phyloP scores from a whole-genome alignment of 495 filamentous ascomycete genomes.

The Xylaria castorea region DNA sequence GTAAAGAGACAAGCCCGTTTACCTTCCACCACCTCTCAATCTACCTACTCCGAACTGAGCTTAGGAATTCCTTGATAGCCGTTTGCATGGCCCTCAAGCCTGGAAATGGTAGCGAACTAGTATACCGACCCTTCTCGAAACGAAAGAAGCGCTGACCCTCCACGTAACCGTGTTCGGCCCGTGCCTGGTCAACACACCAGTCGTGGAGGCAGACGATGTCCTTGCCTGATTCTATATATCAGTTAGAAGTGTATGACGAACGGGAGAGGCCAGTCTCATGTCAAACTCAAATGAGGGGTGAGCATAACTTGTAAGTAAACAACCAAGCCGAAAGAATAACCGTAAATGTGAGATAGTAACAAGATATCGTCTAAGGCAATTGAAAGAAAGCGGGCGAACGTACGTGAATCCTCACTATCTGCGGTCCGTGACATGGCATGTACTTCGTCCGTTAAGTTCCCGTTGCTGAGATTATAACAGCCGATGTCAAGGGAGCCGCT shows the following conservation, averaged over 20 bases:
- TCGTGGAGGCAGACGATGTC: slow-evolving; percentile 22
- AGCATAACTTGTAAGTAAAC: not conserved
- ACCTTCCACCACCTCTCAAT: not conserved
- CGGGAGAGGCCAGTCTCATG: not conserved
- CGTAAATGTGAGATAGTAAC: not conserved
- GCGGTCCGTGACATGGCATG: slow-evolving; percentile 10
- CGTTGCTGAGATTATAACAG: slow-evolving; percentile 17
- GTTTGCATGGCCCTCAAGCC: slow-evolving; percentile 19
- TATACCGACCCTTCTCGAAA: slow-evolving; percentile 20
- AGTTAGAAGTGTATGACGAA: not conserved
- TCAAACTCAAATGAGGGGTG: not conserved
- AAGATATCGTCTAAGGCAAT: not conserved
- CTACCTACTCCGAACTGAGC: slow-evolving; percentile 4
- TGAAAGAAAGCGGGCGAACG: not conserved
- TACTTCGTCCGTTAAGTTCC: slow-evolving; percentile 13
- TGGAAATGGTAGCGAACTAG: slow-evolving; percentile 18
- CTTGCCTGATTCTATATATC: slow-evolving; percentile 5
- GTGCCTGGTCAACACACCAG: slow-evolving; percentile 21
- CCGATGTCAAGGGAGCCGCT: slow-evolving; percentile 20
- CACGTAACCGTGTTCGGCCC: not conserved
- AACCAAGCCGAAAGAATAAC: not conserved
- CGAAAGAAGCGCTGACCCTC: slow-evolving; percentile 17
- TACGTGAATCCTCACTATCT: slow-evolving; percentile 9
- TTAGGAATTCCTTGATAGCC: slow-evolving; percentile 11
- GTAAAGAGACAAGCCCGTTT: not conserved